Evolutionary conservation across 2,329 filamentous ascomycete genomes (phyloP), one percentile per base, ranked within the genome.

Genomic region (Cladobotryum mycophilum): DNA sequence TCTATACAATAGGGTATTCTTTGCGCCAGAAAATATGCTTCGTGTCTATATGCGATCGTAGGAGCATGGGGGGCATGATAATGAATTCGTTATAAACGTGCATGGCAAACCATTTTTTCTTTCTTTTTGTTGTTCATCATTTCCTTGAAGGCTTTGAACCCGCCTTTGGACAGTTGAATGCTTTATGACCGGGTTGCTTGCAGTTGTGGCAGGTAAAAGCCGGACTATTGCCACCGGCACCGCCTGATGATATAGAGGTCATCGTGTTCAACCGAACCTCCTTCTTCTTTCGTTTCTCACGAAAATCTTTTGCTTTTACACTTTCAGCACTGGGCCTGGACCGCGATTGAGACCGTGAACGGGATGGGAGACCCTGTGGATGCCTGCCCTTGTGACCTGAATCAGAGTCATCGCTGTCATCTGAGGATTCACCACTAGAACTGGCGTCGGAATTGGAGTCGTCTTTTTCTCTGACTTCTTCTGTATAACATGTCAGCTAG

Each of bases 191-290:
- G 34, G 71, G 69, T 56, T 80, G 73, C 14, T 81, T 78, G 62
- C 85, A 88, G 15, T 69, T 75, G 65, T 78, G 80, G 63, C 85
- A 88, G 42, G 70, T 72, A 56, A 66, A 59, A 20, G 57, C 30
- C 43, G 62, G 63, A 47, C 48, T 49, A 41, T 51, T 58, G 55
- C 46, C 25, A 36, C 37, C 60, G 37, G 54, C 60, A 15, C 66
- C 67, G 2, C 58, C 61, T 2, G 62, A 61, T n/a, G 84, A 87
- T 43, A 88, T 80, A 1, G 81, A 84, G 4, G 74, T 76, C 50
- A 84, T 63, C 20, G 74, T 74, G 60, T 85, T 85, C 50, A 89
- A 67, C 54, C 84, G 84, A 47, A 88, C 74, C 49, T 85, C 80
- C 64, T 84, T 85, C 64, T 82, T 82, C 59, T 80, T 77, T 41